Evolutionary conservation across 2,329 filamentous ascomycete species (phyloP), one percentile per base, ranked within the genome.

Genomic region (Malbranchea cinnamomea): DNA sequence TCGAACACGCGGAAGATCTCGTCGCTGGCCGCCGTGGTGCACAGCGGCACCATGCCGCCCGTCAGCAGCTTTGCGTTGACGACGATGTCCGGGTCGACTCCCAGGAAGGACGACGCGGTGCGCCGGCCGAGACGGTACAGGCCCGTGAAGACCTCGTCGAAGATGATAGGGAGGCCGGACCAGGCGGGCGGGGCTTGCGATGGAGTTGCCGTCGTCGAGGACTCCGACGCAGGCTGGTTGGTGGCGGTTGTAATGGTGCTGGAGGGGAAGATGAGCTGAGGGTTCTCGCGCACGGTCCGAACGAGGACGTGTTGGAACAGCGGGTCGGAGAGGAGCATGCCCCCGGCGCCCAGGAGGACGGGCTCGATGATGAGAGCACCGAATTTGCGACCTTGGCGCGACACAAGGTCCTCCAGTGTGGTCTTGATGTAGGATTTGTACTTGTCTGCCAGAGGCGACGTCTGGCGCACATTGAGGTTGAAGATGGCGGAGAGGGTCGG

Each of bases 81-180:
- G 0, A 74, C 74, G 26, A 91, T 76, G 43, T 91, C 82, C 0
- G 82, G 68, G 18, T 80, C 53, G 0, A 71, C 57, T 4, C 62
- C 60, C 3, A 91, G 65, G 50, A 87, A 79, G 0, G 74, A 74
- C 0, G 78, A 71, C 0, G 80, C 65, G 1, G 69, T 74, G 46
- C 76, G 72, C 22, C 74, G 69, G 2, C 83, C 82, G 0, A 92
- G 71, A 8, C 83, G 78, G 49, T 85, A 85, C 4, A 91, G 60
- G 1, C 82, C 82, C 0, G 81, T 87, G 53, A 92, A 91, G 20
- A 91, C 82, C 48, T 91, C 83, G 47, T 92, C 82, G 40, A 83
- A 82, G 41, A 91, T 63, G 22, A 91, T 59, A 0, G 83, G 82
- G 3, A 91, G 65, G 2, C 82, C 80, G 2, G 63, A 62, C 82